These are phyloP conservation scores for Pholiota adiposa DNA, from an alignment of 1,284 basidiomycete species.

Conservation along the genomic window DNA sequence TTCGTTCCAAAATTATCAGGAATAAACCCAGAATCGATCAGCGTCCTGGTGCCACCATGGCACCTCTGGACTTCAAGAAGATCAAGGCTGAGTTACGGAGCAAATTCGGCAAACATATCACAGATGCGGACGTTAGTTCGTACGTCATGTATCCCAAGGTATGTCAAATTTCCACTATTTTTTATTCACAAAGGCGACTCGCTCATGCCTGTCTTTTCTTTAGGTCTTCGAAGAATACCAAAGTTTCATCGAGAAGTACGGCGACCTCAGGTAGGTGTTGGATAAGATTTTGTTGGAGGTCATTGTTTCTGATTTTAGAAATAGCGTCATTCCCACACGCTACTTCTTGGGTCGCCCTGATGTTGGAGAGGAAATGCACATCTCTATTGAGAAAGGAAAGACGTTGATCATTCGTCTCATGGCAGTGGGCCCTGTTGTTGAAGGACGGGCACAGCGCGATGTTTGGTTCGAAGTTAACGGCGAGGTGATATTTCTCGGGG, in stretches of 20 bases:
- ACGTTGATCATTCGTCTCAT: slow-evolving; percentile 95
- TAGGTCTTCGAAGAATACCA: slow-evolving; percentile 98
- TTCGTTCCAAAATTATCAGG: slow-evolving; percentile 91
- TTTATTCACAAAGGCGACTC: neutral
- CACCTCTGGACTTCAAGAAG: slow-evolving; percentile 93
- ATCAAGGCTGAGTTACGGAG: slow-evolving; percentile 91
- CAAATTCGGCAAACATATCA: slow-evolving; percentile 95
- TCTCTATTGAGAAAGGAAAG: slow-evolving; percentile 97
- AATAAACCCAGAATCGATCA: slow-evolving; percentile 93
- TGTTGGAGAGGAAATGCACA: slow-evolving; percentile 94
- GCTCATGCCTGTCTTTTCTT: slow-evolving; percentile 9
- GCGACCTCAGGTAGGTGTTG: slow-evolving; percentile 79
- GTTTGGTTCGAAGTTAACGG: slow-evolving; percentile 99
- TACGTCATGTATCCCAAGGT: slow-evolving; percentile 98
- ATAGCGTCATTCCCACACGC: slow-evolving; percentile 90
- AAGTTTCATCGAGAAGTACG: slow-evolving; percentile 92
- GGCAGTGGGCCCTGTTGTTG: slow-evolving; percentile 92
- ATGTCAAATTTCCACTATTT: slow-evolving; percentile 14
- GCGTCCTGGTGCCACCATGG: slow-evolving; percentile 88
- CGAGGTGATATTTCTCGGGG: slow-evolving; percentile 59
- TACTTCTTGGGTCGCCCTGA: slow-evolving; percentile 96
- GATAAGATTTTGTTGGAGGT: slow-evolving; percentile 1
- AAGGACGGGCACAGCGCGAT: slow-evolving; percentile 90
- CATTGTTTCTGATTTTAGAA: slow-evolving; percentile 21
- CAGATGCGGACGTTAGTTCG: slow-evolving; percentile 90